These are phyloP conservation scores for Acanthamoeba royreba DNA, from an alignment of 208 protist genomes.

Conservation along the genomic window DNA sequence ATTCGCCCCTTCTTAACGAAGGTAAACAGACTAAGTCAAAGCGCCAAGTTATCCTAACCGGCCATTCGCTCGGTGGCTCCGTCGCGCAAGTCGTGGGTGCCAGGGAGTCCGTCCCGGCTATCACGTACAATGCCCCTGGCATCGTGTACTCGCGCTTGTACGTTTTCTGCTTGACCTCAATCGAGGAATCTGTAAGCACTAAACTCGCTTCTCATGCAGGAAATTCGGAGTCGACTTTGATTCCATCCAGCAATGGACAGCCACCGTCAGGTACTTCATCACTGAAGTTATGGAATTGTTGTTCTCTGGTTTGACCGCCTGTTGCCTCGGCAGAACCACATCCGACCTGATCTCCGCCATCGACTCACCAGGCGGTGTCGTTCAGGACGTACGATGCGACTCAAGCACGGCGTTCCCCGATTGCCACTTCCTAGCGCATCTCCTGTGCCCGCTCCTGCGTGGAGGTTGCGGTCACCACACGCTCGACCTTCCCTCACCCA, in stretches of 20 bases:
- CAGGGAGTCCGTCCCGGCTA: neutral
- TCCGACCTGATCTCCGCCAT: constrained; percentile 41
- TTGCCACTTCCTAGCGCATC: constrained; percentile 28
- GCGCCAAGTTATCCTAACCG: neutral
- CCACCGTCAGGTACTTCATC: neutral
- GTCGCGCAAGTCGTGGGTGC: constrained; percentile 35
- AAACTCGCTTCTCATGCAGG: neutral
- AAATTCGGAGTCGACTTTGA: constrained; percentile 10
- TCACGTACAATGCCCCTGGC: constrained; percentile 47
- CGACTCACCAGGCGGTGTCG: neutral
- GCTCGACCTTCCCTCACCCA: neutral
- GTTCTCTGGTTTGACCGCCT: neutral
- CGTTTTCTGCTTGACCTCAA: neutral
- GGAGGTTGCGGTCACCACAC: constrained; percentile 33
- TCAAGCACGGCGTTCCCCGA: neutral
- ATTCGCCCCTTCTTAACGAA: neutral
- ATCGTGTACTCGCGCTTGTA: constrained; percentile 12
- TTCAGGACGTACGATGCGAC: constrained; percentile 23
- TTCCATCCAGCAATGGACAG: constrained; percentile 11
- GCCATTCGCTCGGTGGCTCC: constrained; percentile 23
- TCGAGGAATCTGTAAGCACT: neutral
- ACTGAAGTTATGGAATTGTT: neutral
- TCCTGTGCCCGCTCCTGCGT: constrained; percentile 19
- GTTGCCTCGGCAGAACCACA: neutral
- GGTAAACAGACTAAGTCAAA: neutral